Evolutionary conservation across 2,329 filamentous ascomycete species (phyloP).

Genomic region (Ceratocystiopsis brevicomis): DNA sequence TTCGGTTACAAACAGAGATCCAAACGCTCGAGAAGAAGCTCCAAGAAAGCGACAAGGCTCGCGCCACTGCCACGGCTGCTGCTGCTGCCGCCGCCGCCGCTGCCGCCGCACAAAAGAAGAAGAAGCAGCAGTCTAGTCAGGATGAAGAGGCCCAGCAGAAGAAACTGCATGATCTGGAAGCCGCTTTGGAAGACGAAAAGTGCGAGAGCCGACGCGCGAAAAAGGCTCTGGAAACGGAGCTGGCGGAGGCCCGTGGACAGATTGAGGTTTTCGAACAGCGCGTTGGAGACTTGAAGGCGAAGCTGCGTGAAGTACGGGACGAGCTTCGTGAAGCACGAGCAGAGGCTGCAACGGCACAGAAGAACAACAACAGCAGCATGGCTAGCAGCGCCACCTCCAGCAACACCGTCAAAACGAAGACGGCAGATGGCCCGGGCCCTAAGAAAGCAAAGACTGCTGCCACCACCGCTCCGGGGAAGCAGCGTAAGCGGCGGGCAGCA

Average conservation of each 20-base stretch:
- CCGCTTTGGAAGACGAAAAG: constrained; percentile 21
- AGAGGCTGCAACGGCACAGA: constrained; percentile 13
- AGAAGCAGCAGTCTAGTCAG: constrained; percentile 7
- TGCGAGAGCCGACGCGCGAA: constrained; percentile 27
- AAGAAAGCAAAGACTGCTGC: constrained; percentile 19
- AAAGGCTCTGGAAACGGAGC: constrained; percentile 31
- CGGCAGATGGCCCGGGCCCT: too few relatives aligned
- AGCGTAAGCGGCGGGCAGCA: constrained; percentile 24
- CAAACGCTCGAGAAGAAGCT: too few relatives aligned
- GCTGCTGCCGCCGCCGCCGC: too few relatives aligned
- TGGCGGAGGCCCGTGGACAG: constrained; percentile 41
- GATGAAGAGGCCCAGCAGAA: constrained; percentile 21
- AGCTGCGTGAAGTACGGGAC: constrained; percentile 49
- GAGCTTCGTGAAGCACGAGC: constrained; percentile 47
- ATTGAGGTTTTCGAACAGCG: constrained; percentile 51
- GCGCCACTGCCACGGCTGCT: constrained; percentile 15
- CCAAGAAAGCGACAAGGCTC: too few relatives aligned
- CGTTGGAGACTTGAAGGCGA: constrained; percentile 48
- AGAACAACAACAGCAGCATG: constrained; percentile 13
- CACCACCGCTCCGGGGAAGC: constrained; percentile 2
- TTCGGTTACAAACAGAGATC: too few relatives aligned
- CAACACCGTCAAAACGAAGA: too few relatives aligned
- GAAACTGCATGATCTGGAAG: constrained; percentile 17
- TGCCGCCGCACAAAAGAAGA: constrained; percentile 13
- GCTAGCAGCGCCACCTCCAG: background rate